Percentiles rank a stretch among this genome's conserved stretches.
phyloP scores from a whole-genome alignment of 1,139 yeast species.

The Nakaseomyces kungkrabaensis region DNA sequence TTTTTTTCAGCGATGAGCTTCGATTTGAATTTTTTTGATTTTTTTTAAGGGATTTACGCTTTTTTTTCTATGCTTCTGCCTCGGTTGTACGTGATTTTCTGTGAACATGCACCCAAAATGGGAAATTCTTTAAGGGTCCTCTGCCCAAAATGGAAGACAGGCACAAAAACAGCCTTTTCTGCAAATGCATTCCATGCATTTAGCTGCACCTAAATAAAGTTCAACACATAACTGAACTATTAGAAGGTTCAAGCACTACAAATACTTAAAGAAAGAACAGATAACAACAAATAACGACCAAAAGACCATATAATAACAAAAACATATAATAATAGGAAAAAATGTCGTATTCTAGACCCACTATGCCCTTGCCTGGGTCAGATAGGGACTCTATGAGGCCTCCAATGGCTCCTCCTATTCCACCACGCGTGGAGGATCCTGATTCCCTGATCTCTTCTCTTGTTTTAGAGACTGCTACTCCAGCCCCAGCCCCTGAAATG shows the following conservation, averaged over 20 bases:
- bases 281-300: background rate
- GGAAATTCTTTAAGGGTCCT: too few species aligned
- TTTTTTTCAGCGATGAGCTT: background rate
- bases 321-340: background rate
- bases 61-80: background rate
- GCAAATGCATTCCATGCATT: too few species aligned
- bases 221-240: too few species aligned
- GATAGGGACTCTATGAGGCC: background rate
- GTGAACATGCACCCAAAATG: background rate
- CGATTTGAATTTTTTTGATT: background rate
- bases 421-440: conserved; percentile 5
- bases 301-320: background rate
- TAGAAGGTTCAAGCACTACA: too few species aligned
- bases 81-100: background rate
- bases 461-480: background rate
- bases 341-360: conserved; percentile 24
- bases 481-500: background rate
- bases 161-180: background rate
- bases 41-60: background rate
- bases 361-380: conserved; percentile 19
- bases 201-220: too few species aligned
- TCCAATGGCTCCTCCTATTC: conserved; percentile 7
- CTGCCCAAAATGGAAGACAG: background rate
- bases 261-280: background rate
- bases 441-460: conserved; percentile 1